phyloP scores from a whole-genome alignment of 176 grass and related monocot species.

The Canna indica region DNA sequence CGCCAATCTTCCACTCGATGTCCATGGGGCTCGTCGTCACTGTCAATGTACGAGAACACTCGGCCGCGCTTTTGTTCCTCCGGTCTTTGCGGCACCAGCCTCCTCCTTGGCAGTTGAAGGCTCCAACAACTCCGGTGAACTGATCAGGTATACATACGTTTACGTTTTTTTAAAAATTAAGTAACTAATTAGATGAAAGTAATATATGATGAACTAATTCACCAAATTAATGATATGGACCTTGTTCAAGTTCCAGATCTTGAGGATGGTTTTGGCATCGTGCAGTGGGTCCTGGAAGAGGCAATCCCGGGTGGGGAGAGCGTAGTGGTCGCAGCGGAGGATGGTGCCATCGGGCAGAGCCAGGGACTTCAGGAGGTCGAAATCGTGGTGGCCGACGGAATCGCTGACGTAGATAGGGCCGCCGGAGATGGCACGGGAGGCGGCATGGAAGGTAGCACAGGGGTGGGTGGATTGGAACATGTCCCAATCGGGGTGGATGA shows the following conservation, averaged over 20 bases:
- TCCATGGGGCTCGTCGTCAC: conserved; percentile 37
- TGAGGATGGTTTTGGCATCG: conserved; percentile 64
- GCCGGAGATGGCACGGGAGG: conserved; percentile 89
- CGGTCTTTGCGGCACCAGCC: conserved; percentile 74
- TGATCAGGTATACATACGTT: neutral
- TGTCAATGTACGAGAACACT: conserved; percentile 46
- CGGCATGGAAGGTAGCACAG: conserved; percentile 82
- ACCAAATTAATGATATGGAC: conserved; percentile 3
- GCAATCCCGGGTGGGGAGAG: conserved; percentile 68
- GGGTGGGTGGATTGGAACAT: conserved; percentile 99
- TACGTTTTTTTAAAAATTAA: no score
- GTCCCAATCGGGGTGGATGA: conserved; percentile 99
- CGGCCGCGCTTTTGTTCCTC: conserved; percentile 42
- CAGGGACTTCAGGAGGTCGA: conserved; percentile 50
- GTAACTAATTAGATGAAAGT: no score
- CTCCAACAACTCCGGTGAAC: conserved; percentile 68
- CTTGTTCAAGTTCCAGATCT: conserved; percentile 85
- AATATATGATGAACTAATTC: neutral
- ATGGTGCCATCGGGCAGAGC: conserved; percentile 65
- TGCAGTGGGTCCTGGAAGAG: conserved; percentile 67
- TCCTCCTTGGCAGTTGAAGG: conserved; percentile 93
- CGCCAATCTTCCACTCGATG: conserved; percentile 60
- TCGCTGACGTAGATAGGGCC: conserved; percentile 81
- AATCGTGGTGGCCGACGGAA: conserved; percentile 66
- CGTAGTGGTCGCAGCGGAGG: conserved; percentile 59